Evolutionary conservation across 441 rosid genomes (phyloP), one percentile per base, ranked within the genome.

Genomic region (Euphorbia schlechtendalii): DNA sequence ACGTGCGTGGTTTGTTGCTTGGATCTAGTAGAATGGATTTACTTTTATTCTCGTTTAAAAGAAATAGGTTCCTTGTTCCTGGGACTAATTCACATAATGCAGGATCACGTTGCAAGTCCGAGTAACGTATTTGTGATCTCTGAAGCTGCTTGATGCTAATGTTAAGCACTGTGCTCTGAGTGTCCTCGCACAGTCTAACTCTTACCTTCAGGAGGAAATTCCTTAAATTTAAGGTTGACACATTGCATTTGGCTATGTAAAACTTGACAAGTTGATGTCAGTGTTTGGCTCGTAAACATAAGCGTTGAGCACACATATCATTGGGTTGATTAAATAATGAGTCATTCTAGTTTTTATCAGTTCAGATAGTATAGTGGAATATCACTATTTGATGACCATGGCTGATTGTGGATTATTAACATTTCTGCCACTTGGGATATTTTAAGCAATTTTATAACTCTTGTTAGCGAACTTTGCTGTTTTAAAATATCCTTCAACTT

Each of bases 51-150:
- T 52, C 0, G 30, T 1, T 25, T 65, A 0, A 54, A 53, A 14
- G 34, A 28, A 64, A 11, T 36, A 38, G 17, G 5, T 64, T 3
- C 25, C 22, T 43, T 40, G 1, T 54, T 30, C 8, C 13, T 1
- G 24, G 27, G 68, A 36, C 55, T 40, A 11, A 10, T 18, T 15
- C 24, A 32, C 24, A 22, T 28, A 53, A 64, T 53, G 68, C 15
- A 41, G 54, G 68, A 40, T 64, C 51, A 54, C 5, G 61, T 40
- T 54, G 40, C 62, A 36, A 43, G 62, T 56, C 41, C 34, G 13
- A 54, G 25, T 4, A 38, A 21, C 21, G 32, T 51, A 12, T 22
- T 4, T 7, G 17, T 20, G 55, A 65, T 65, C 53, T 40, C 11
- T 4, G 36, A 53, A 52, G 49, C 54, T 18, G 24, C 41, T 30